Evolutionary conservation across 495 filamentous ascomycete species (phyloP).

Genomic region (Penicillium dipodomyicola): DNA sequence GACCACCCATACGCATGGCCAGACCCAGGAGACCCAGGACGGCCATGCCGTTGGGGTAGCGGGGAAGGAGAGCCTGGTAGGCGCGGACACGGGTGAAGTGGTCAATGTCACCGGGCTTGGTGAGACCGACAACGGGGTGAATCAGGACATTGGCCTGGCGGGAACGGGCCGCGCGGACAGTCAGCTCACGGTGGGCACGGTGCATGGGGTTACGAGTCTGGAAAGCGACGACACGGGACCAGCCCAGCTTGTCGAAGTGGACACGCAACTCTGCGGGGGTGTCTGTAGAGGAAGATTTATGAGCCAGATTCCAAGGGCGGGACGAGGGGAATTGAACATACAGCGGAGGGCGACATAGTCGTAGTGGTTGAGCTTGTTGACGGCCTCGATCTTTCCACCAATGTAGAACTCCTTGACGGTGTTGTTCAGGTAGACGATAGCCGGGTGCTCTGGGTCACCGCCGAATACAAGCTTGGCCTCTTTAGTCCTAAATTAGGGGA

Average conservation of each 20-base stretch:
- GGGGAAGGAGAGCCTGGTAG: conserved; percentile 93
- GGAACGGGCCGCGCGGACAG: conserved; percentile 90
- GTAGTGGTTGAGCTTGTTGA: conserved; percentile 94
- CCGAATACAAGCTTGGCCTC: conserved; percentile 95
- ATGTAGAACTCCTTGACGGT: conserved; percentile 84
- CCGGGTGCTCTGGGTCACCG: conserved; percentile 89
- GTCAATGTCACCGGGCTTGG: conserved; percentile 98
- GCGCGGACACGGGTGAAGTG: conserved; percentile 99
- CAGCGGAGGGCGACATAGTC: conserved; percentile 96
- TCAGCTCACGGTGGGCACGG: conserved; percentile 94
- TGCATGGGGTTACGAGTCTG: conserved; percentile 99
- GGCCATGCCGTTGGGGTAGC: conserved; percentile 99
- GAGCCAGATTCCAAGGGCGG: background rate
- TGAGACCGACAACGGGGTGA: conserved; percentile 96
- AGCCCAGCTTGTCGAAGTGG: conserved; percentile 99
- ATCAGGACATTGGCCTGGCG: conserved; percentile 98
- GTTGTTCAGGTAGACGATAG: conserved; percentile 81
- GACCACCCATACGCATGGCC: conserved; percentile 99
- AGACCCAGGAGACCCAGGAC: conserved; percentile 92
- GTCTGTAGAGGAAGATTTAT: conserved; percentile 49
- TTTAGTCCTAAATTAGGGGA: conserved; percentile 58
- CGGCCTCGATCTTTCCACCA: conserved; percentile 90
- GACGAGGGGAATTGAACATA: conserved; percentile 45
- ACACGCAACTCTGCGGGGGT: conserved; percentile 90
- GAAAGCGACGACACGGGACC: conserved; percentile 95